Conservation (phyloP, 495 filamentous ascomycete genomes). For the Podospora bellae-mahoneyi region DNA sequence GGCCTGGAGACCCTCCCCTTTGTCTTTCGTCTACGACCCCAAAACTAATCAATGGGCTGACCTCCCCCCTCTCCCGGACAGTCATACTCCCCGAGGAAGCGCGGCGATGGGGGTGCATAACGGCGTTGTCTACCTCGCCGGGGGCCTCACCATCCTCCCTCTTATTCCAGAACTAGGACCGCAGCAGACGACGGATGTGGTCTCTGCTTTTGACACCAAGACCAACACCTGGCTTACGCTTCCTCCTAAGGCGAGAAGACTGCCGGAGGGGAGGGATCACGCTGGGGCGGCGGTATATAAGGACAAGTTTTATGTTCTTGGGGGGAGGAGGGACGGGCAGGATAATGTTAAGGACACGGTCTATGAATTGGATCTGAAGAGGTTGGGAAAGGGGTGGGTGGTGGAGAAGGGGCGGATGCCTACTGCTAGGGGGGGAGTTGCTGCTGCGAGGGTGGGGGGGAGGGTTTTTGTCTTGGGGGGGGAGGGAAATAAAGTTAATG, state of each 20-base stretch:
- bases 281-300: slow-evolving; percentile 33
- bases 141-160: slow-evolving; percentile 25
- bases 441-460: slow-evolving; percentile 28
- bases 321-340: slow-evolving; percentile 33
- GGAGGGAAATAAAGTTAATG: slow-evolving; percentile 36
- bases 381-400: slow-evolving; percentile 27
- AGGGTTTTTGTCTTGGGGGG: slow-evolving; percentile 43
- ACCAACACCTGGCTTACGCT: slow-evolving; percentile 25
- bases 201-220: slow-evolving; percentile 35
- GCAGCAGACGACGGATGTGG: slow-evolving; percentile 24
- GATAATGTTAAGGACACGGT: slow-evolving; percentile 34
- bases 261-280: slow-evolving; percentile 41
- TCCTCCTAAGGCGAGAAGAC: not conserved
- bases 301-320: slow-evolving; percentile 37
- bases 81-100: slow-evolving; percentile 22
- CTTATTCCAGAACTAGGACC: not conserved
- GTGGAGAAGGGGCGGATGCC: slow-evolving; percentile 31
- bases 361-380: slow-evolving; percentile 35
- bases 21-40: slow-evolving; percentile 60
- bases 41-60: slow-evolving; percentile 14
- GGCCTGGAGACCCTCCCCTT: slow-evolving; percentile 51
- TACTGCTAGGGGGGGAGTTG: slow-evolving; percentile 34
- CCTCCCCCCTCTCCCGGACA: slow-evolving; percentile 24
- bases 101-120: slow-evolving; percentile 28
- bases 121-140: slow-evolving; percentile 25